phyloP scores from a whole-genome alignment of 1,284 basidiomycete genomes.

The Polyporus tsugae region DNA sequence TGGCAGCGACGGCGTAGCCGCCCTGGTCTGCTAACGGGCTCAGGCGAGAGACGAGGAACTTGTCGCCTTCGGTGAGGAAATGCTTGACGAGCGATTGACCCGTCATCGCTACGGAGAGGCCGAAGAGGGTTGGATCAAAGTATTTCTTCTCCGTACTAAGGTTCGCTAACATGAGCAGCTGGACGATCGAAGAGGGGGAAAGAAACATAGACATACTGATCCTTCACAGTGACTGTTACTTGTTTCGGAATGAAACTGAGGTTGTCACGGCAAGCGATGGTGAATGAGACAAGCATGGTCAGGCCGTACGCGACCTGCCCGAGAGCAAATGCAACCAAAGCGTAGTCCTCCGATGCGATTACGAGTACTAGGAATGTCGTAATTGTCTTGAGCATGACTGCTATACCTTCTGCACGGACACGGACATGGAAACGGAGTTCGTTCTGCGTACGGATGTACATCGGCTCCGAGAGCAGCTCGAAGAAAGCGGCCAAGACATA shows the following conservation, averaged over 20 bases:
- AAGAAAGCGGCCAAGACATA: slow-evolving; percentile 79
- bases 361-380: slow-evolving; percentile 73
- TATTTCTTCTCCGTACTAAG: slow-evolving; percentile 36
- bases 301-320: slow-evolving; percentile 80
- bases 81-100: slow-evolving; percentile 92
- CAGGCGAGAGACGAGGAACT: slow-evolving; percentile 85
- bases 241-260: slow-evolving; percentile 35
- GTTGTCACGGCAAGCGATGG: slow-evolving; percentile 36
- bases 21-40: slow-evolving; percentile 89
- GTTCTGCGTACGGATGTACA: slow-evolving; percentile 83
- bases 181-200: neutral
- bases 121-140: slow-evolving; percentile 62
- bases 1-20: slow-evolving; percentile 93
- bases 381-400: slow-evolving; percentile 79
- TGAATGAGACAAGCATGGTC: slow-evolving; percentile 44
- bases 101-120: slow-evolving; percentile 82
- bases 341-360: slow-evolving; percentile 56
- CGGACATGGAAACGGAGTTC: slow-evolving; percentile 71
- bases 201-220: slow-evolving; percentile 38
- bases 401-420: slow-evolving; percentile 84
- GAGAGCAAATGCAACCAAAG: slow-evolving; percentile 83
- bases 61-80: slow-evolving; percentile 95
- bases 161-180: neutral
- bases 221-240: slow-evolving; percentile 36
- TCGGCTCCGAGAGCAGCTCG: slow-evolving; percentile 86